These are phyloP conservation scores for Chamaecrista fasciculata DNA, from an alignment of 306 rosid species.

Conservation along the genomic window DNA sequence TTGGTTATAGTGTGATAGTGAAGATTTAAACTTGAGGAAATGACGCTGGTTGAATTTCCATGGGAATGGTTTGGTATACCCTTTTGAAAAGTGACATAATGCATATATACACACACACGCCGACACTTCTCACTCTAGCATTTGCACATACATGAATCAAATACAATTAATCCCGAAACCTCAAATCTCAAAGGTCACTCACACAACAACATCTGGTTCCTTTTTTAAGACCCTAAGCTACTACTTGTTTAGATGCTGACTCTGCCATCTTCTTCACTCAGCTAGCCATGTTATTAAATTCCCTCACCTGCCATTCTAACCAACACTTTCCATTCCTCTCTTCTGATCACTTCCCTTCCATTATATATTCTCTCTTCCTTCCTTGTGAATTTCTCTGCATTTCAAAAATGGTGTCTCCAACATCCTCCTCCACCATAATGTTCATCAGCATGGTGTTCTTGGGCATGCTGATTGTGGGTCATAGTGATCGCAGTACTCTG, in stretches of 20 bases:
- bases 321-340: not conserved
- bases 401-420: not conserved
- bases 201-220: not conserved
- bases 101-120: not conserved
- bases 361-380: no score
- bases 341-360: not conserved
- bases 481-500: not conserved
- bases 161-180: not conserved
- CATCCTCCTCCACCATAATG: not conserved
- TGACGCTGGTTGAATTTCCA: no score
- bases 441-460: no score
- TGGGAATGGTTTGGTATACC: not conserved
- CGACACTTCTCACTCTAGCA: constrained; percentile 33
- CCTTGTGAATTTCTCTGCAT: no score
- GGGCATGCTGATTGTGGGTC: constrained; percentile 14
- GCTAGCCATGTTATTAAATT: constrained; percentile 50
- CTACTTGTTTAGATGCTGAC: not conserved
- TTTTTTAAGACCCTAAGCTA: not conserved
- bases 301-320: constrained; percentile 43
- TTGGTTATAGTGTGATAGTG: no score
- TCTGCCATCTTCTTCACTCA: not conserved
- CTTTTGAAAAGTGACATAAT: not conserved
- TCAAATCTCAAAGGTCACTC: not conserved
- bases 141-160: not conserved
- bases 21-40: no score